Evolutionary conservation across 805 yeast species (phyloP), one percentile per base, ranked within the genome.

Genomic region (Brettanomyces naardenensis): DNA sequence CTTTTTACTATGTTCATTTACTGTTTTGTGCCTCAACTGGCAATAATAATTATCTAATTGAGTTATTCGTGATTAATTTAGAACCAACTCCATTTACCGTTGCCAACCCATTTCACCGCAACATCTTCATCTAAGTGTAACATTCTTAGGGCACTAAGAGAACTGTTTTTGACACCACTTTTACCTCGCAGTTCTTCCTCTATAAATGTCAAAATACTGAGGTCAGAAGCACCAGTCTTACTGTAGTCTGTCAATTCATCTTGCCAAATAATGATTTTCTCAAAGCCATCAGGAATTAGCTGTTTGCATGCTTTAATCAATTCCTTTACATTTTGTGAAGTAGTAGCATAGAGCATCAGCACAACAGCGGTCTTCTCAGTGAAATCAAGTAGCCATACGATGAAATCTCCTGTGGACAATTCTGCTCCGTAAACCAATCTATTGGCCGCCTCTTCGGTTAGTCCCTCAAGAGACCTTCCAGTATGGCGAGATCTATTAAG

Each of bases 341-440:
- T 34, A n/a, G 31, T 35, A 1, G 51, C 48, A 36, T 47, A 40
- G 11, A 53, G 28, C 47, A 47, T 39, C 35, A 53, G 30, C 11
- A 57, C 35, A 3, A 36, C 30, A 2, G 50, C 40, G 3, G 27
- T n/a, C 17, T 45, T 41, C 3, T 34, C 36, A 7, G 33, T 31
- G 25, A 38, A 41, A 31, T 67, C 66, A 37, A 66, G 70, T 32
- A 56, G 60, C 75, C 76, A 73, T 13, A 66, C 45, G 6, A 66
- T 51, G 44, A 66, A 71, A 18, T 65, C 59, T 41, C 20, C 43
- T 17, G 15, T 40, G 41, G 10, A 37, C 34, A 23, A 44, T 40
- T 13, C 35, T 18, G 22, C 44, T 5, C 20, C 54, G 48, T 33
- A 39, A 33, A 17, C 31, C 15, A 26, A 20, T 11, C 19, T 19